These are phyloP conservation scores for Cetraspora pellucida DNA, from an alignment of 192 early-diverging fungal genomes.

Conservation along the genomic window DNA sequence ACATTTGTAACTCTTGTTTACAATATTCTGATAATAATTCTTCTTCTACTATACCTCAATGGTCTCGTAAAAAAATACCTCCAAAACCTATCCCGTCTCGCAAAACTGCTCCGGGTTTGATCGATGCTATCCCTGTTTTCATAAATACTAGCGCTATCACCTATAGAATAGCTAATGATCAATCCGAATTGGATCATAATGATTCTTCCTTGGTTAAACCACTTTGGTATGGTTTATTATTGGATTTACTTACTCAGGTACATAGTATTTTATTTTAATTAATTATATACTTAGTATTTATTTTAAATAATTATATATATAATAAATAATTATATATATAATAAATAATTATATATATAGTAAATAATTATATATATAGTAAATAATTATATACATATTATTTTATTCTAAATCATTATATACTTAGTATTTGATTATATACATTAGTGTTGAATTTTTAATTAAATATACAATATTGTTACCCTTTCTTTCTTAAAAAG, in stretches of 20 bases:
- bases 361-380: too few relatives aligned
- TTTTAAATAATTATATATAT: neutral
- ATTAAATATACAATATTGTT: too few relatives aligned
- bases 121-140: slow-evolving; percentile 12
- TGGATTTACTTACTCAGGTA: slow-evolving; percentile 3
- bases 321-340: too few relatives aligned
- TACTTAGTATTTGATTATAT: too few relatives aligned
- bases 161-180: neutral
- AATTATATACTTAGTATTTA: neutral
- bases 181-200: neutral
- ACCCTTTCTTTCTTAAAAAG: neutral
- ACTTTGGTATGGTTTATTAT: slow-evolving; percentile 9
- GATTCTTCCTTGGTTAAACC: neutral
- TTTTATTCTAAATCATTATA: too few relatives aligned
- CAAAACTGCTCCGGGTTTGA: slow-evolving; percentile 6
- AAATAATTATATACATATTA: too few relatives aligned
- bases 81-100: slow-evolving; percentile 8
- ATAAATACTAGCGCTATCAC: slow-evolving; percentile 1
- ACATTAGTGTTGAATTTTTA: too few relatives aligned
- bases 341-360: too few relatives aligned
- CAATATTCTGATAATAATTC: neutral
- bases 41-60: neutral
- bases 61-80: neutral
- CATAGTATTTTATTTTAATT: too few relatives aligned
- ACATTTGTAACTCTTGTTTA: neutral